Percentiles rank a stretch among this genome's conserved stretches.
phyloP scores from a whole-genome alignment of 768 basidiomycete species.

The Multifurca ochricompacta region DNA sequence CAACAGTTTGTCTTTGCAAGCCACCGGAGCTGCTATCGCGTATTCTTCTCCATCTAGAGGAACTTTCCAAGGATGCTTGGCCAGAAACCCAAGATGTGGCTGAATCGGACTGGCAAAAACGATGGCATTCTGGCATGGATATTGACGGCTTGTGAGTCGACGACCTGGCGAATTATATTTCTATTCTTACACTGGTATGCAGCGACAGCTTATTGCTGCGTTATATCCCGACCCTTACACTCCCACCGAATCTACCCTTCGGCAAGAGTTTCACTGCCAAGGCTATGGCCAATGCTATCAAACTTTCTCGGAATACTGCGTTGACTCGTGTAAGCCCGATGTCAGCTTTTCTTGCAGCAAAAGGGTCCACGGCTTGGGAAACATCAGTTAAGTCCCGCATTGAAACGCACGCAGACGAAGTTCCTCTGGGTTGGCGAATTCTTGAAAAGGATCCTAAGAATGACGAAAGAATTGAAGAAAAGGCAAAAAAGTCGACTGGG shows the following conservation, averaged over 20 bases:
- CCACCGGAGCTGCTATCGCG: conserved; percentile 59
- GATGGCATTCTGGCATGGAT: conserved; percentile 39
- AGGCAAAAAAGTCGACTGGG: conserved; percentile 42
- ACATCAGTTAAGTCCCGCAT: conserved; percentile 49
- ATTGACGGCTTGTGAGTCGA: conserved; percentile 52
- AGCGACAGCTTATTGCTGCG: conserved; percentile 37
- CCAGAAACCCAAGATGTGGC: conserved; percentile 27
- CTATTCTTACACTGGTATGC: neutral
- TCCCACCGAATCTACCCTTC: conserved; percentile 45
- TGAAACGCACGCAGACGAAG: conserved; percentile 44
- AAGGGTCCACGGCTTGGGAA: conserved; percentile 74
- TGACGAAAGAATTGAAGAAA: conserved; percentile 36
- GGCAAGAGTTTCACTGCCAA: conserved; percentile 49
- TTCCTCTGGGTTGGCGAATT: conserved; percentile 68
- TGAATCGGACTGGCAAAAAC: conserved; percentile 27
- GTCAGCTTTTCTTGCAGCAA: conserved; percentile 58
- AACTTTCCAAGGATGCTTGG: conserved; percentile 47
- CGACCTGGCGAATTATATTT: conserved; percentile 1
- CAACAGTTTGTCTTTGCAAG: conserved; percentile 29
- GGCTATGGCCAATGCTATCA: conserved; percentile 51
- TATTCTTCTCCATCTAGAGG: conserved; percentile 47
- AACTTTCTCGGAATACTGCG: conserved; percentile 52
- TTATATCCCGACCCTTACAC: conserved; percentile 42
- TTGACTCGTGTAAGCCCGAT: conserved; percentile 56
- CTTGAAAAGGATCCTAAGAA: conserved; percentile 47